Evolutionary conservation across 139 green algal species (phyloP).

Genomic region (Monoraphidium neglectum): DNA sequence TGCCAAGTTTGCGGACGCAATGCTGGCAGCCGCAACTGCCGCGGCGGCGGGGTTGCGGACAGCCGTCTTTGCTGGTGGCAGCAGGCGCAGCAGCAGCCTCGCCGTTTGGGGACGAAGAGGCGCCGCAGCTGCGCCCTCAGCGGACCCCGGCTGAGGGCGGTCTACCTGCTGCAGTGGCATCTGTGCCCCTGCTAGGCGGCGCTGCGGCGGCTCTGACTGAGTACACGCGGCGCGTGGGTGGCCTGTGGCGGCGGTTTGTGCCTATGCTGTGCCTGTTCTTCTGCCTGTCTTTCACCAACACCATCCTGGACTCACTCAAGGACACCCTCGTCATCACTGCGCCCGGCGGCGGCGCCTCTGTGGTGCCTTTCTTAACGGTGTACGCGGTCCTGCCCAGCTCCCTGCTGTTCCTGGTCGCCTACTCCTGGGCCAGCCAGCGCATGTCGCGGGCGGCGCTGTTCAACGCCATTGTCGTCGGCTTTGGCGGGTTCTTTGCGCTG

Average conservation of each 20-base stretch:
- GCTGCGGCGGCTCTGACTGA: no score
- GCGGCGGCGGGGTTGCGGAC: no score
- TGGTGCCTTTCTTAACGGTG: conserved; percentile 82
- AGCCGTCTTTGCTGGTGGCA: no score
- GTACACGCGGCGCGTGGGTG: not conserved
- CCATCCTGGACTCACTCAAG: conserved; percentile 93
- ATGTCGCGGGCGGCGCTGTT: conserved; percentile 77
- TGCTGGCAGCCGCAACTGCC: no score
- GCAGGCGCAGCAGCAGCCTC: no score
- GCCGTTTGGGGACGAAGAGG: no score
- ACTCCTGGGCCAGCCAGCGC: conserved; percentile 63
- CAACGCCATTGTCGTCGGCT: conserved; percentile 82
- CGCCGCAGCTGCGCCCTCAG: no score
- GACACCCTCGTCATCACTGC: conserved; percentile 94
- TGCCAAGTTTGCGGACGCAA: no score
- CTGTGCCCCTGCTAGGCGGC: no score
- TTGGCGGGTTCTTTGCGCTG: conserved; percentile 80
- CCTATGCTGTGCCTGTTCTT: conserved; percentile 74
- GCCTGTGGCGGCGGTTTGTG: conserved; percentile 19
- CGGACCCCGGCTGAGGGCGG: no score
- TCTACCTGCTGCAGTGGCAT: no score
- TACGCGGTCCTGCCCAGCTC: conserved; percentile 91
- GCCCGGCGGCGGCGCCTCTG: conserved; percentile 47
- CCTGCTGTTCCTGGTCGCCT: conserved; percentile 83
- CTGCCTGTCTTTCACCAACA: conserved; percentile 92